Base-by-base conservation (phyloP, 192 early-diverging fungal species). In the Chytriomyces confervae region DNA sequence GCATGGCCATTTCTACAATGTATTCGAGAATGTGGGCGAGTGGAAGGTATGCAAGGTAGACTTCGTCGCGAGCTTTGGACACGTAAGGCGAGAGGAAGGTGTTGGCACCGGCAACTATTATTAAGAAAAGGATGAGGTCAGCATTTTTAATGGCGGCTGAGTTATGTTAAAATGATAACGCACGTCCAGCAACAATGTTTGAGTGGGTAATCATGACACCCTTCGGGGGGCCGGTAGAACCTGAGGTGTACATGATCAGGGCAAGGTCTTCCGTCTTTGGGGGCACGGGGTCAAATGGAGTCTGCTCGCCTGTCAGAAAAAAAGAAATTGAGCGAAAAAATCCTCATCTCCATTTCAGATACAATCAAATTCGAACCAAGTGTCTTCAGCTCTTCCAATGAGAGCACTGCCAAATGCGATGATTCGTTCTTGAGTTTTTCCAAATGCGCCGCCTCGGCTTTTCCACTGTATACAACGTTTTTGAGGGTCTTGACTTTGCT, bases 1-100 rank as follows among this genome's bases (percentile, higher is more conserved):
- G 24, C 18, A 47, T 85, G 80, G 88, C 93, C 65, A 94, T 73
- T 83, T 97, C 96, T 69, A 96, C 97, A 82, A 97, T 92, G 76
- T 86, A 88, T 85, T 96, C 95, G 57, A 97, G 83, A 46, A 97
- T 91, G 78, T 98, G 96, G 72, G 95, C 93, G 51, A 95, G 85
- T 24, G 96, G 96, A 79, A 97, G 84, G 72, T 95, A 97, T 5
- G 75, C 66, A 62, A 85, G 80, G 80, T 81, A 84, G 10, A 51
- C 45, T 7, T 81, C 80, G 7, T 82, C 61, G 1, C 72, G 95
- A 0, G 8, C 90, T 45, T 90, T 80, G 77, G 95, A 94, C 53
- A 57, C 69, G 45, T 62, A 93, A 88, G 61, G 83, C 83, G 94
- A 92, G 63, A 51, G 29, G 69, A 44, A 80, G 63, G 92, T 79